Percentiles rank a stretch among this genome's conserved stretches.
phyloP scores from a whole-genome alignment of 371 early-diverging fungal genomes.

The Apophysomyces elegans region DNA sequence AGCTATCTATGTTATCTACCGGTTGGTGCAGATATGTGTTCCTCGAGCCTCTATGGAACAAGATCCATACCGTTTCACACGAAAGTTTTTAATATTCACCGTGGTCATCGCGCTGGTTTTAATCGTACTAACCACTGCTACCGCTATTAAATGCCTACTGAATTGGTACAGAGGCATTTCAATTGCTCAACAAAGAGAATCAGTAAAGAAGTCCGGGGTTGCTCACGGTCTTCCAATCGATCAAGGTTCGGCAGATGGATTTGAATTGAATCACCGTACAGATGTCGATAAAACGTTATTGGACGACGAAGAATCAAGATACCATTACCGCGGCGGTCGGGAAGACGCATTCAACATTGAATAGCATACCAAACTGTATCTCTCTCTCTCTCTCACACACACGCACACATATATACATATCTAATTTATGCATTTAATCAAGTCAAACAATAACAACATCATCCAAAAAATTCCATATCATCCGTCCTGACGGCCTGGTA shows the following conservation, averaged over 20 bases:
- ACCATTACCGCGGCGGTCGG: neutral
- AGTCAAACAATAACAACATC: no score
- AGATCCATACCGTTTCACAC: constrained; percentile 53
- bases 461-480: no score
- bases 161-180: constrained; percentile 33
- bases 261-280: constrained; percentile 16
- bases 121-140: constrained; percentile 26
- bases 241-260: constrained; percentile 30
- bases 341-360: neutral
- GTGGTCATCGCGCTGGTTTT: constrained; percentile 38
- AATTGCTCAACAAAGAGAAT: constrained; percentile 27
- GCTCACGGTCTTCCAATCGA: constrained; percentile 24
- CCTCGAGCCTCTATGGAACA: constrained; percentile 15
- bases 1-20: constrained; percentile 42
- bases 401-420: neutral
- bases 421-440: neutral
- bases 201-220: constrained; percentile 21
- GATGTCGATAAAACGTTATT: constrained; percentile 18
- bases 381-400: no score
- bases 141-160: constrained; percentile 29
- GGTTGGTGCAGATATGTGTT: constrained; percentile 31
- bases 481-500: no score
- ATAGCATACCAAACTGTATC: neutral
- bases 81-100: constrained; percentile 51
- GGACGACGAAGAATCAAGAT: neutral